These are phyloP conservation scores for Penicillium sp. DNA, from an alignment of 2,329 filamentous ascomycete species.

Conservation along the genomic window DNA sequence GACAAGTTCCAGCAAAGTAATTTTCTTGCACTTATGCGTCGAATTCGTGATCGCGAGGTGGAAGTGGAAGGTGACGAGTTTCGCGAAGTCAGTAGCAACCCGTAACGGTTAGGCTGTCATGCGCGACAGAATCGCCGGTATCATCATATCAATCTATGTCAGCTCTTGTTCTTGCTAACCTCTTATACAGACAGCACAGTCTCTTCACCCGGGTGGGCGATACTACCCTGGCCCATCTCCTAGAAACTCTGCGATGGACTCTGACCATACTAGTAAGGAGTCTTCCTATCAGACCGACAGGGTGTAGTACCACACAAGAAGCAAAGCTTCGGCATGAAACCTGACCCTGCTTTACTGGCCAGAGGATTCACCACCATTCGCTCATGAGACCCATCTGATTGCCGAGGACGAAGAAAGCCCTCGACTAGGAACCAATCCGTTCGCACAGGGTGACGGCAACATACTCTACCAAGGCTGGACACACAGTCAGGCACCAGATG, in stretches of 20 bases:
- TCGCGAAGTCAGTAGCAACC: slow-evolving; percentile 47
- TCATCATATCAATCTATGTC: slow-evolving; percentile 28
- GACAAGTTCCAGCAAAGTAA: slow-evolving; percentile 75
- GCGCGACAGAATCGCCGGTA: slow-evolving; percentile 40
- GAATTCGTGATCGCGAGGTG: slow-evolving; percentile 68
- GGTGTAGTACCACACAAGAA: slow-evolving; percentile 6
- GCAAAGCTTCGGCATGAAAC: slow-evolving; percentile 7
- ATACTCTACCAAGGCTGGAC: slow-evolving; percentile 19
- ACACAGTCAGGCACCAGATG: slow-evolving; percentile 16
- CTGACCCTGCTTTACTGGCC: slow-evolving; percentile 13
- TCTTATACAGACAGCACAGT: slow-evolving; percentile 37
- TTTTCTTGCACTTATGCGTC: slow-evolving; percentile 74
- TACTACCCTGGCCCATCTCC: slow-evolving; percentile 40
- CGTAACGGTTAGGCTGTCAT: slow-evolving; percentile 38
- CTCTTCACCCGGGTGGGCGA: slow-evolving; percentile 48
- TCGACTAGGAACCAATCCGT: slow-evolving; percentile 12
- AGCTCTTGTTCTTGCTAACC: slow-evolving; percentile 38
- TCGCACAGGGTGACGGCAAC: slow-evolving; percentile 16
- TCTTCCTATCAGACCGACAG: slow-evolving; percentile 12
- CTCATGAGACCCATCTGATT: background rate
- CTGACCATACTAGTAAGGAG: slow-evolving; percentile 27
- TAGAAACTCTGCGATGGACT: slow-evolving; percentile 10
- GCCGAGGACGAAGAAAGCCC: slow-evolving; percentile 15
- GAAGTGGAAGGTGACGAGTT: slow-evolving; percentile 66
- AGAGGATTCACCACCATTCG: slow-evolving; percentile 11